These are phyloP conservation scores for Hyparrhenia diplandra DNA, from an alignment of 176 grass and related monocot genomes.

Conservation along the genomic window DNA sequence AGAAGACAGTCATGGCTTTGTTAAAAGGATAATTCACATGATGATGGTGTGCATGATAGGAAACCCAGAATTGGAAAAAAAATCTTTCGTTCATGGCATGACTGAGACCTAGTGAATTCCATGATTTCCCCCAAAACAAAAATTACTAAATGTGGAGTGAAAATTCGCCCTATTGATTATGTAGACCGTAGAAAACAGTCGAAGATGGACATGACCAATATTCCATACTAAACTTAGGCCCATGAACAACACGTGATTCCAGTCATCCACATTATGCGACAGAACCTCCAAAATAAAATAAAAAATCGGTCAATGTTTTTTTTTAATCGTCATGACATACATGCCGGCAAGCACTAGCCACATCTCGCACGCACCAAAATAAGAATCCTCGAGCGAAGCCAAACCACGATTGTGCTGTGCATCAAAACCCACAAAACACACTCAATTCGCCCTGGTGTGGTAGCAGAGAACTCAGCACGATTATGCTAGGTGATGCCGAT, in stretches of 20 bases:
- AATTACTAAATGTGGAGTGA: not conserved
- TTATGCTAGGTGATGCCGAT: not conserved
- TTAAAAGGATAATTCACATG: not conserved
- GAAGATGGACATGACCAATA: conserved; percentile 3
- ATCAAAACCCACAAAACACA: not conserved
- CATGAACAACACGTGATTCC: not conserved
- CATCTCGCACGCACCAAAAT: not conserved
- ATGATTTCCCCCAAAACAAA: not conserved
- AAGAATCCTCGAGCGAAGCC: not conserved
- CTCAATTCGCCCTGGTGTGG: not conserved
- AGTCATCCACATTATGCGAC: not conserved
- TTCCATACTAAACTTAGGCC: not conserved
- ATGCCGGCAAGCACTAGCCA: not conserved
- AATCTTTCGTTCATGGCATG: not conserved
- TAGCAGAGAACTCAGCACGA: not conserved
- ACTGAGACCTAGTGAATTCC: not conserved
- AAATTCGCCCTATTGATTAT: not conserved
- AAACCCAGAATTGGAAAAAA: not conserved
- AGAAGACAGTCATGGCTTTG: no score
- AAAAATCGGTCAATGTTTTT: not conserved
- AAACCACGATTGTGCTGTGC: not conserved
- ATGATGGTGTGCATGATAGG: not conserved
- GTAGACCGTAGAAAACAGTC: not conserved
- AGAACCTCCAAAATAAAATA: not conserved
- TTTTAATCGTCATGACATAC: not conserved